Base-by-base conservation (phyloP, 2,329 filamentous ascomycete genomes). In the Harringtonia aguacate region DNA sequence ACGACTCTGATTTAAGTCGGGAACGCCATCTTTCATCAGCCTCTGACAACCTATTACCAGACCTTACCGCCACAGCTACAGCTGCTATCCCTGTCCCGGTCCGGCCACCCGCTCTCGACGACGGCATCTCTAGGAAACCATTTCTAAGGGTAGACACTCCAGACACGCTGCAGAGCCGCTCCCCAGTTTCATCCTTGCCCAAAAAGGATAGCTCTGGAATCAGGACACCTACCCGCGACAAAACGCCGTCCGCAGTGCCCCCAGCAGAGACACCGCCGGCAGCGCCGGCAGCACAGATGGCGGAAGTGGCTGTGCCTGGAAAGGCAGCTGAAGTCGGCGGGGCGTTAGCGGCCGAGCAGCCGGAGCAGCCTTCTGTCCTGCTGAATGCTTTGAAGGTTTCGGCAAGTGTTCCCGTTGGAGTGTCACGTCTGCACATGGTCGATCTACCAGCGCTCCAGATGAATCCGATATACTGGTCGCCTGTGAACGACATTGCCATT, bases 381-480 rank as follows among this genome's bases (percentile, higher is more conserved):
- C 41, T 50, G 15, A 27, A 28, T 33, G 22, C 5, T 13, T 20
- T 45, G 17, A 35, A 18, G 12, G 18, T 17, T 5, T 61, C 47
- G 29, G 56, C 62, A 6, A 79, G 84, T 46, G 80, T 97, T 3
- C 79, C 88, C 4, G 90, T 97, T 1, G 92, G 92, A 0, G 71
- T 92, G 7, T 94, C 89, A n/a, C 77, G 88, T 51, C 69, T 98
- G 46, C 90, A 98, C 58, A 76, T 89, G 55, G 90, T 97, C 2
- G 80, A 85, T 46, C 70, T 97, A 53, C 88, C 90, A 20, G 75
- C 75, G 43, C 65, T 94, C 29, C 73, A 86, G 56, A 94, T 98
- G 88, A 86, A 89, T 60, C 92, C 92, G 0, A 95, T 97, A 47
- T 98, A 98, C 59, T 98, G 92, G 92, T 89, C 84, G 17, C 90